These are phyloP conservation scores for Drechslerella coelobrocha DNA, from an alignment of 2,329 filamentous ascomycete species.

Conservation along the genomic window DNA sequence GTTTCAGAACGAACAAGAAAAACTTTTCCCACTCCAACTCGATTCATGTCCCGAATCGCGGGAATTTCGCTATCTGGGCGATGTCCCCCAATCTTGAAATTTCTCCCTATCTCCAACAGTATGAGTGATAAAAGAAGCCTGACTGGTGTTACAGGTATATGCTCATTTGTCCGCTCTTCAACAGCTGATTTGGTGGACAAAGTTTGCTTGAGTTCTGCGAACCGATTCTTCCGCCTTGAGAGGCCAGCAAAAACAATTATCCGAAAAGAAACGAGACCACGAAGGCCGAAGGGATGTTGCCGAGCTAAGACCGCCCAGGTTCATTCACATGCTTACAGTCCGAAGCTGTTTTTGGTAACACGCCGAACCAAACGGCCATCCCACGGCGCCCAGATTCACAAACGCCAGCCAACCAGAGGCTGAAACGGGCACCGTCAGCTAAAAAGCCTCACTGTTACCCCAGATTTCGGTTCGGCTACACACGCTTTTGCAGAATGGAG, in stretches of 20 bases:
- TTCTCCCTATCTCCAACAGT: conserved; percentile 18
- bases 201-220: too few species aligned
- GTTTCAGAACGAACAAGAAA: conserved; percentile 38
- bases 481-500: conserved; percentile 37
- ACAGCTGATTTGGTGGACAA: too few species aligned
- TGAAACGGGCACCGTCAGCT: conserved; percentile 5
- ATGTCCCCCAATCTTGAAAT: conserved; percentile 5
- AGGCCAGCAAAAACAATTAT: conserved; percentile 48
- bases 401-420: conserved; percentile 34
- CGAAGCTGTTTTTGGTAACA: conserved; percentile 36
- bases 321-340: conserved; percentile 44
- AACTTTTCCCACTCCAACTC: conserved; percentile 6
- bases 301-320: conserved; percentile 39
- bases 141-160: too few species aligned
- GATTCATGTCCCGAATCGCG: conserved; percentile 47
- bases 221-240: conserved; percentile 39
- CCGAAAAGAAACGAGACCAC: conserved; percentile 43
- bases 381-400: conserved; percentile 8
- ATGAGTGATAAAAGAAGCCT: conserved; percentile 49
- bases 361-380: conserved; percentile 32
- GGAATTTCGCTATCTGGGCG: conserved; percentile 43
- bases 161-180: too few species aligned
- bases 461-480: conserved; percentile 51
- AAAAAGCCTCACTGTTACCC: conserved; percentile 50
- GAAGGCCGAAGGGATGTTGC: conserved; percentile 34